Base-by-base conservation (phyloP, 208 protist species). In the Trypanosoma mega region DNA sequence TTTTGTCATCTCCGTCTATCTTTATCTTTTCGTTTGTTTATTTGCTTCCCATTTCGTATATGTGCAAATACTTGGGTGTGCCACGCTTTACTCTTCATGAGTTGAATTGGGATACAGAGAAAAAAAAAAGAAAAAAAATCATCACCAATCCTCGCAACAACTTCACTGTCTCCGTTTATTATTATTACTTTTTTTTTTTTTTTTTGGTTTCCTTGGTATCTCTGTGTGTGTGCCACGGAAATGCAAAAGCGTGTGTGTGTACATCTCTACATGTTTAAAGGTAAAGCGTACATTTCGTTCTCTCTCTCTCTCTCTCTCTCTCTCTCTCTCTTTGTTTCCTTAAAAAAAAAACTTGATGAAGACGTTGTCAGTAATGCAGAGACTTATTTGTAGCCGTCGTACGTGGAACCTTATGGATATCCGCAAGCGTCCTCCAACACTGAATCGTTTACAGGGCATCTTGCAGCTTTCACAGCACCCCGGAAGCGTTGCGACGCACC, bases 321-420 rank as follows among this genome's bases (percentile, higher is more conserved):
- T n/a, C n/a, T n/a, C n/a, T n/a, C n/a, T n/a, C n/a, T n/a, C n/a
- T n/a, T n/a, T n/a, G n/a, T n/a, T n/a, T n/a, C n/a, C n/a, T n/a
- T n/a, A n/a, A n/a, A n/a, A n/a, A 57, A 39, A 20, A 16, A 48
- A 16, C 24, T 1, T 50, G 20, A 2, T 29, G 27, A 34, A 45
- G 8, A 27, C 26, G 4, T 26, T 29, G 31, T 16, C 3, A 23
- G 14, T 16, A 18, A 72, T 66, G 58, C 54, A 66, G 20, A 20
- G 47, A 6, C 23, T 66, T 33, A 64, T 66, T 39, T 48, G 49
- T 4, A 51, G 51, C 52, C 63, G 63, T 18, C 54, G 66, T 29
- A 59, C 43, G 18, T 79, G 73, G 73, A 59, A 70, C 24, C 67
- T 79, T 4, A 70, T 72, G 39, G 73, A 79, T 37, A 67, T 79